Conservation (phyloP, 2,329 filamentous ascomycete species). For the Ceratocystis variospora region DNA sequence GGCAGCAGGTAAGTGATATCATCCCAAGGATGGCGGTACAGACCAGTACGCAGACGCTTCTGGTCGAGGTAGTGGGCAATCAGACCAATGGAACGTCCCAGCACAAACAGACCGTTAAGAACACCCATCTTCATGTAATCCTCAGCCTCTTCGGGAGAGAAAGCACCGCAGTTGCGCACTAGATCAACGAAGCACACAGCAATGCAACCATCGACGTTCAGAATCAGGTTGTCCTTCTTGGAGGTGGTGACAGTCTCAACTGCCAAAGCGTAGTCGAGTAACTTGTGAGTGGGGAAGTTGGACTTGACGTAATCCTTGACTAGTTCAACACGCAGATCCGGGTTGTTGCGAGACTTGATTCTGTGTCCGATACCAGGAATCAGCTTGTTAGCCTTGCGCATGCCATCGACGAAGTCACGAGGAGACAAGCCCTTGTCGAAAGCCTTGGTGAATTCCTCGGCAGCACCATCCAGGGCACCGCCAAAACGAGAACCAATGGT, state of each 20-base stretch:
- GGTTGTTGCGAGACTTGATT: conserved; percentile 99
- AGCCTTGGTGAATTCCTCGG: conserved; percentile 95
- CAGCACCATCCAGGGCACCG: conserved; percentile 93
- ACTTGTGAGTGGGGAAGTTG: conserved; percentile 95
- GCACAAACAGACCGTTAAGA: conserved; percentile 96
- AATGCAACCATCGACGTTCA: conserved; percentile 96
- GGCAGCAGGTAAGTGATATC: conserved; percentile 93
- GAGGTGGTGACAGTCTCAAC: conserved; percentile 97
- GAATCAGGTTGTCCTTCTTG: conserved; percentile 99
- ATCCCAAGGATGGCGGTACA: conserved; percentile 99
- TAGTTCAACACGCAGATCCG: conserved; percentile 96
- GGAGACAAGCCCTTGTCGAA: conserved; percentile 97
- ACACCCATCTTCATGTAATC: conserved; percentile 99
- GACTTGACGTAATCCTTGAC: conserved; percentile 98
- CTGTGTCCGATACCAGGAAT: conserved; percentile 98
- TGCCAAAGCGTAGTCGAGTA: conserved; percentile 95
- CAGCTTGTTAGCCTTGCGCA: conserved; percentile 99
- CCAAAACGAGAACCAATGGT: conserved; percentile 97
- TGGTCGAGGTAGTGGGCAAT: conserved; percentile 99
- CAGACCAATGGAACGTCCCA: conserved; percentile 92
- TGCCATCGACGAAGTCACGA: conserved; percentile 95
- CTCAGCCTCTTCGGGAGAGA: conserved; percentile 90
- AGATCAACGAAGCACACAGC: conserved; percentile 98
- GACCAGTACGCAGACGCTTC: conserved; percentile 95
- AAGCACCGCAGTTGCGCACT: conserved; percentile 93